Evolutionary conservation across 2,329 filamentous ascomycete species (phyloP).

Genomic region (Penicillium sp.): DNA sequence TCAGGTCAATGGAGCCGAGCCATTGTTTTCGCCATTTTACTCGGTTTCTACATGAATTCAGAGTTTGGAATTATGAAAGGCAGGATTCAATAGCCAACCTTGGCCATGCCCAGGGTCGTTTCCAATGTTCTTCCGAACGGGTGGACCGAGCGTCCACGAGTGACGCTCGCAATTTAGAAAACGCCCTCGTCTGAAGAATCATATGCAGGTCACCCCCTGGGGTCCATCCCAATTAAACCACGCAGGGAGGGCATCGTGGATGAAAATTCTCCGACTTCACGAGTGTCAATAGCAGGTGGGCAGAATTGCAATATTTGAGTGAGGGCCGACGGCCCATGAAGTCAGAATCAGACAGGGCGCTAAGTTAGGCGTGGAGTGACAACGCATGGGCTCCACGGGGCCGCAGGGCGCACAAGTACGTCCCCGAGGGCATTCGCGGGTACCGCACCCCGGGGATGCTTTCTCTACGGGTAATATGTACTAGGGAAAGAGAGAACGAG

Average conservation of each 20-base stretch:
- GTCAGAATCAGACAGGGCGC: not conserved
- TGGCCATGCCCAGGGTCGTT: not conserved
- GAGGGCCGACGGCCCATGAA: not conserved
- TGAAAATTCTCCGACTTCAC: conserved; percentile 21
- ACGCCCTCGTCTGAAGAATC: conserved; percentile 14
- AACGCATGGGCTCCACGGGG: conserved; percentile 11
- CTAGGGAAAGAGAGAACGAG: not conserved
- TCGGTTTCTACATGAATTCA: too few relatives aligned
- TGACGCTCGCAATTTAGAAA: not conserved
- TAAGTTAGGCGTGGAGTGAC: not conserved
- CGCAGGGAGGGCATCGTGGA: conserved; percentile 21
- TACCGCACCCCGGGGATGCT: not conserved
- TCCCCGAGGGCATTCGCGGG: not conserved
- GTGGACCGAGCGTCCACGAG: conserved; percentile 20
- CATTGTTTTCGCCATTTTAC: not conserved
- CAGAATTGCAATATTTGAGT: not conserved
- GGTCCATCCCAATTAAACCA: conserved; percentile 14
- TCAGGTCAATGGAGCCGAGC: not conserved
- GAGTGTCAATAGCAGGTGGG: conserved; percentile 11
- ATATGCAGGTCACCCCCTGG: conserved; percentile 12
- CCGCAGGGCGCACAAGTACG: not conserved
- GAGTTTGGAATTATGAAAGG: too few relatives aligned
- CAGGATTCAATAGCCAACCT: not conserved
- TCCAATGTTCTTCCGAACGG: conserved; percentile 2
- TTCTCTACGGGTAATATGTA: not conserved